Evolutionary conservation across 2,329 filamentous ascomycete species (phyloP), one percentile per base, ranked within the genome.

Genomic region (Hansfordia pulvinata): DNA sequence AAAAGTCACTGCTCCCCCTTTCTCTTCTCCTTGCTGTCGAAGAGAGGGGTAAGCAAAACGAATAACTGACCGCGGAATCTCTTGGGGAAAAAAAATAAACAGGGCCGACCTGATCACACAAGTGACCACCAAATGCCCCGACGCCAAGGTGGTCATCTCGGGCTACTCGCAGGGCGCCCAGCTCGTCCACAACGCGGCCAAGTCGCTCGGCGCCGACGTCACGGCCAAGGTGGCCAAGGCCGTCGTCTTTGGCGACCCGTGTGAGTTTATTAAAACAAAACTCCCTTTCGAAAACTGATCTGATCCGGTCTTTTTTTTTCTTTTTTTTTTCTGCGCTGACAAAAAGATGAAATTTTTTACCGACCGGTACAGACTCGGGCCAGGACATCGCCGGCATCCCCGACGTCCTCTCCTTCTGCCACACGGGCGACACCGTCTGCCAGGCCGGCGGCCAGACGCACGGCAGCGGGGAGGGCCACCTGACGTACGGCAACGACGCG

Each of bases 141-240:
- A 11, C 8, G 13, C 21, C 21, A 23, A 13, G 12, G 16, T 23
- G 6, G 21, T 23, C 11, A 23, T 23, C 21, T 13, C 11, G n/a
- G 21, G 21, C 21, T 23, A 23, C 21, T 23, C 21, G 21, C 21
- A 23, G 21, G 21, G 21, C 6, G 21, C 21, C 11, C 21, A 23
- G 21, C 21, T 23, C 21, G 21, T 23, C 4, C 21, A 23, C 21
- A 23, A 23, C 21, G 21, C 21, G 12, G 21, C 21, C 8, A 11
- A 5, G 12, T 11, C 12, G 11, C 21, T 23, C 13, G 6, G 12
- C 8, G 8, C 21, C 21, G 11, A 11, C 21, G 21, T 23, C 12
- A 14, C 21, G 7, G 12, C 5, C 21, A 23, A 23, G 21, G 10
- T 23, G 9, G 13, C 21, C 8, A 5, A 11, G 10, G 21, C 21